Conservation (phyloP, 2,329 filamentous ascomycete species). For the Curvularia sp. region DNA sequence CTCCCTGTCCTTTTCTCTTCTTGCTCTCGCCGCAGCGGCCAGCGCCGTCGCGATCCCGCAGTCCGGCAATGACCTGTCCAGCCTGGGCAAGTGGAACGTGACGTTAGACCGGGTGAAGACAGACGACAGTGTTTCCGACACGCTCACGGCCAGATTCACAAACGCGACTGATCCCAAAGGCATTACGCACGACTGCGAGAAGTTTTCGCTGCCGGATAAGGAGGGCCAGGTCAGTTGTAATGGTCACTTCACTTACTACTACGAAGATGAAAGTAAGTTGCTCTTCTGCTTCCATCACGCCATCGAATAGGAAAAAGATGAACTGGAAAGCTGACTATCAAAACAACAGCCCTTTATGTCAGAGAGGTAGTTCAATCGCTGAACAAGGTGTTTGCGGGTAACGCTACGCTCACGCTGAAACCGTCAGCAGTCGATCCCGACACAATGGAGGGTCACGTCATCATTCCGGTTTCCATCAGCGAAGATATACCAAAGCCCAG, state of each 20-base stretch:
- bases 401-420: neutral
- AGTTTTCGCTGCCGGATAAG: neutral
- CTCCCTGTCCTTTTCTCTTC: neutral
- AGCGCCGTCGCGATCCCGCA: neutral
- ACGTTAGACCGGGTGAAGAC: neutral
- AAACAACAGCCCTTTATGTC: neutral
- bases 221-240: neutral
- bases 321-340: neutral
- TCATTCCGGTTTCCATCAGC: neutral
- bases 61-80: neutral
- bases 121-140: neutral
- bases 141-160: neutral
- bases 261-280: neutral
- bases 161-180: neutral
- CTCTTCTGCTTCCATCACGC: no score
- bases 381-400: neutral
- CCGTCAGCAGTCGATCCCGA: neutral
- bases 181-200: neutral
- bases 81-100: neutral
- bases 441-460: neutral
- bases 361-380: neutral
- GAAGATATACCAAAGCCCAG: neutral
- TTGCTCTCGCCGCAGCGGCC: neutral
- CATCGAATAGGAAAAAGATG: no score
- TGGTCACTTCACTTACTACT: neutral